These are phyloP conservation scores for Choanephora cucurbitarum DNA, from an alignment of 371 early-diverging fungal species.

Conservation along the genomic window DNA sequence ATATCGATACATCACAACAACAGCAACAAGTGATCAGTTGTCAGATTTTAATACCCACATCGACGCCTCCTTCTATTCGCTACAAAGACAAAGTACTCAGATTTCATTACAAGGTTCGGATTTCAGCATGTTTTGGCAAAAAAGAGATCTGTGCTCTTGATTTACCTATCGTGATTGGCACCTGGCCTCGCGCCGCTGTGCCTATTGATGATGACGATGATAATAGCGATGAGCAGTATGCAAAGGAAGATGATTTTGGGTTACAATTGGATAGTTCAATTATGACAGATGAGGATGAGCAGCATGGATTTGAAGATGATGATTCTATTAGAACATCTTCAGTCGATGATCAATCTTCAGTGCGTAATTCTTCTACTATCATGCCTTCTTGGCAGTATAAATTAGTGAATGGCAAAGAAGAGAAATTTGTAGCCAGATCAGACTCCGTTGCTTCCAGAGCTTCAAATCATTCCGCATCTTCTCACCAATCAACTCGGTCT, in stretches of 20 bases:
- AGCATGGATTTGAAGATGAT: slow-evolving; percentile 8
- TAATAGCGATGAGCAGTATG: not conserved
- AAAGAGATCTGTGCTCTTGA: slow-evolving; percentile 24
- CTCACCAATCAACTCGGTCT: slow-evolving; percentile 35
- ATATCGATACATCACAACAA: slow-evolving; percentile 7
- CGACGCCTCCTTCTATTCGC: slow-evolving; percentile 47
- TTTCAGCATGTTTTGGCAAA: slow-evolving; percentile 18
- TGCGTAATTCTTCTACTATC: slow-evolving; percentile 6
- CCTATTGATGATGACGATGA: slow-evolving; percentile 55
- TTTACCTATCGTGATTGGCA: slow-evolving; percentile 47
- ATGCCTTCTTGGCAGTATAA: slow-evolving; percentile 12
- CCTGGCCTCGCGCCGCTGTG: slow-evolving; percentile 48
- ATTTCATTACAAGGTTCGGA: slow-evolving; percentile 41
- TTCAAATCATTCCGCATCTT: slow-evolving; percentile 35
- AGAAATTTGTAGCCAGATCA: slow-evolving; percentile 25
- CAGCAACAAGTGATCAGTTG: slow-evolving; percentile 28
- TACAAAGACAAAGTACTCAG: slow-evolving; percentile 39
- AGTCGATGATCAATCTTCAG: slow-evolving; percentile 6
- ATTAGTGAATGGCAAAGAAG: slow-evolving; percentile 3
- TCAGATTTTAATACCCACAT: slow-evolving; percentile 47
- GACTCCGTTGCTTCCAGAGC: slow-evolving; percentile 27
- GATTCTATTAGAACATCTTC: slow-evolving; percentile 13
- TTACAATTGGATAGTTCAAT: not conserved
- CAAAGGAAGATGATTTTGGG: slow-evolving; percentile 11
- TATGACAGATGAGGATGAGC: not conserved